phyloP scores from a whole-genome alignment of 1,284 basidiomycete species.

The Vanrija sp. region DNA sequence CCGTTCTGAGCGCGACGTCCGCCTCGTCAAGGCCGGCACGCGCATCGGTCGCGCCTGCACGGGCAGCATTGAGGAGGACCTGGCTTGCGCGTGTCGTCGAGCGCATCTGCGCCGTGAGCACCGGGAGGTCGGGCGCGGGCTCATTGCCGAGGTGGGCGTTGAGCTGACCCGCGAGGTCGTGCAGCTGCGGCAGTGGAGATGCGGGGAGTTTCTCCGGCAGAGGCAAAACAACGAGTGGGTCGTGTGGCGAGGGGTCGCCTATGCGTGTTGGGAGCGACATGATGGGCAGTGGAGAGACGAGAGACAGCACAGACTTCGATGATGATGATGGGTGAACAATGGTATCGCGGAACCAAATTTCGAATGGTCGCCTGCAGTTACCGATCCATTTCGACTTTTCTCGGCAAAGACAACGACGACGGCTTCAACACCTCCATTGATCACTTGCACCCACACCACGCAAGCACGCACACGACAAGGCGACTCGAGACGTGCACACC shows the following conservation, averaged over 20 bases:
- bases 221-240: slow-evolving; percentile 39
- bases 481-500: too few relatives aligned
- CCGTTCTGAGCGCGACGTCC: slow-evolving; percentile 33
- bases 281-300: not conserved
- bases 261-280: slow-evolving; percentile 35
- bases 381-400: not conserved
- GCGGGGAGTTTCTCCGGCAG: slow-evolving; percentile 26
- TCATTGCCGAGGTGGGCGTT: slow-evolving; percentile 10
- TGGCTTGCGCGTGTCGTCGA: slow-evolving; percentile 29
- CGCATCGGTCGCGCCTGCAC: slow-evolving; percentile 27
- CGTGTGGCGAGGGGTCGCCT: slow-evolving; percentile 28
- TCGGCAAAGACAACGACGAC: not conserved
- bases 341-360: not conserved
- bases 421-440: too few relatives aligned
- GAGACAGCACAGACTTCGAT: not conserved
- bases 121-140: slow-evolving; percentile 16
- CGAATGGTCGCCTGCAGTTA: too few relatives aligned
- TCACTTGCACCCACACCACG: too few relatives aligned
- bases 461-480: too few relatives aligned
- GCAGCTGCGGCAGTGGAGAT: slow-evolving; percentile 7
- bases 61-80: slow-evolving; percentile 32
- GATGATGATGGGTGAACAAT: not conserved
- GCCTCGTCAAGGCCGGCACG: slow-evolving; percentile 30
- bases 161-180: not conserved
- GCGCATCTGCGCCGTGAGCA: slow-evolving; percentile 29